These are phyloP conservation scores for Teunomyces panamensis DNA, from an alignment of 805 yeast genomes.

Conservation along the genomic window DNA sequence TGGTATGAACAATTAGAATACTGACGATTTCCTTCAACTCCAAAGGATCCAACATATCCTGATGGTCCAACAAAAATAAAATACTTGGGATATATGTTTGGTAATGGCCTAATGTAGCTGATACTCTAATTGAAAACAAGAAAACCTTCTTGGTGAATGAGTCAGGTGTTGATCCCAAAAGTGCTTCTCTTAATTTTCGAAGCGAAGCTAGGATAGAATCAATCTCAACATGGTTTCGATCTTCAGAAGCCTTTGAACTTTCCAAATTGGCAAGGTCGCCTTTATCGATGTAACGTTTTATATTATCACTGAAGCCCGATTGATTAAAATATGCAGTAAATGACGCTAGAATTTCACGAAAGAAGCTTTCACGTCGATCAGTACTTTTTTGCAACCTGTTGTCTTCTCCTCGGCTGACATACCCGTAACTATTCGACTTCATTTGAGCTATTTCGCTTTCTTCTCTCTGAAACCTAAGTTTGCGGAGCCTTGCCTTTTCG, in stretches of 20 bases:
- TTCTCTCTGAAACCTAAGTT: not conserved
- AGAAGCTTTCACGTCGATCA: conserved; percentile 39
- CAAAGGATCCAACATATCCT: conserved; percentile 13
- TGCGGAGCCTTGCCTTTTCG: not conserved
- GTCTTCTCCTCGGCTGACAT: conserved; percentile 61
- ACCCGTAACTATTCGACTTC: conserved; percentile 39
- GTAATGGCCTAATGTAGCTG: conserved; percentile 46
- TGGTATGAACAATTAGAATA: conserved; percentile 43
- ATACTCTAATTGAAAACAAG: conserved; percentile 45
- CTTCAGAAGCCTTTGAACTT: not conserved
- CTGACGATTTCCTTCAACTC: conserved; percentile 39
- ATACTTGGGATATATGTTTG: conserved; percentile 56
- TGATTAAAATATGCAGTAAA: conserved; percentile 29
- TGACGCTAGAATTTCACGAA: conserved; percentile 32
- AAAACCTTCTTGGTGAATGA: conserved; percentile 45
- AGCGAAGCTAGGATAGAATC: conserved; percentile 29
- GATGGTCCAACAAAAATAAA: conserved; percentile 34
- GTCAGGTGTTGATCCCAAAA: conserved; percentile 36
- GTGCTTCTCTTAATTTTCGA: conserved; percentile 56
- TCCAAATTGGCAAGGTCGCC: conserved; percentile 5
- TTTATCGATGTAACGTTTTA: conserved; percentile 9
- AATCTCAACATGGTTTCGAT: conserved; percentile 8
- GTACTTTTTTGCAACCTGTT: conserved; percentile 44
- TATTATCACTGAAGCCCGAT: conserved; percentile 8
- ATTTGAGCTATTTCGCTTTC: not conserved